phyloP scores from a whole-genome alignment of 2,329 filamentous ascomycete species.

The Cordyceps sp. region DNA sequence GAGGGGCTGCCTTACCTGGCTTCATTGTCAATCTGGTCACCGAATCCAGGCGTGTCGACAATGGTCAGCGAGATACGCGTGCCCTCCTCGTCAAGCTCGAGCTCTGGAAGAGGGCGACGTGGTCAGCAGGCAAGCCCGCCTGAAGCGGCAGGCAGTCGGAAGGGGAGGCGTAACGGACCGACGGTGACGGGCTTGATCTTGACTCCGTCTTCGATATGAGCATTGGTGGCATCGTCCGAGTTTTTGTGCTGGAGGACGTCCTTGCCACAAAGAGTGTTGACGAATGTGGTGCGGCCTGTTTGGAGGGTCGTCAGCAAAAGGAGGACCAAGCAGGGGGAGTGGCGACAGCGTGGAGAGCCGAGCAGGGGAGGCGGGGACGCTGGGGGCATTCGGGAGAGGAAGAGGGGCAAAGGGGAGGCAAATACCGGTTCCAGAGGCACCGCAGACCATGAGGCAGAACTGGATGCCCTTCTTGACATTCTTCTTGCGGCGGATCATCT shows the following conservation, averaged over 20 bases:
- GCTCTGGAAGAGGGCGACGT: slow-evolving; percentile 35
- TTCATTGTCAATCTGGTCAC: slow-evolving; percentile 98
- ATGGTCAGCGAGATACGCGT: slow-evolving; percentile 97
- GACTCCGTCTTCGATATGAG: slow-evolving; percentile 89
- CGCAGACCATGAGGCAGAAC: slow-evolving; percentile 99
- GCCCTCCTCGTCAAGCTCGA: slow-evolving; percentile 94
- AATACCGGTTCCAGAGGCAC: slow-evolving; percentile 93
- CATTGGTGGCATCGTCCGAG: slow-evolving; percentile 72
- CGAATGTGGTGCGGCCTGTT: slow-evolving; percentile 88
- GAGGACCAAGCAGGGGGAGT: background rate
- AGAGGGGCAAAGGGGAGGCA: slow-evolving; percentile 5
- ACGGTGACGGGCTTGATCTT: slow-evolving; percentile 98
- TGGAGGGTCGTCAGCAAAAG: background rate
- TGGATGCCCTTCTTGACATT: slow-evolving; percentile 99
- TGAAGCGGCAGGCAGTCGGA: too few relatives aligned
- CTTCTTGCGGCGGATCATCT: slow-evolving; percentile 99
- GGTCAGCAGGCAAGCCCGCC: too few relatives aligned
- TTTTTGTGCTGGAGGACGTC: slow-evolving; percentile 83
- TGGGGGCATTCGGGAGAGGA: too few relatives aligned
- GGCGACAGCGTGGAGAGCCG: too few relatives aligned
- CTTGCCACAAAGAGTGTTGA: slow-evolving; percentile 98
- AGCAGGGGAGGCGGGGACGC: too few relatives aligned
- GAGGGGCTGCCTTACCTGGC: slow-evolving; percentile 49
- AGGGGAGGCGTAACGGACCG: slow-evolving; percentile 34
- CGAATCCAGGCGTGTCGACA: slow-evolving; percentile 95